These are phyloP conservation scores for Aspergillus proliferans DNA, from an alignment of 2,329 filamentous ascomycete genomes.

Conservation along the genomic window DNA sequence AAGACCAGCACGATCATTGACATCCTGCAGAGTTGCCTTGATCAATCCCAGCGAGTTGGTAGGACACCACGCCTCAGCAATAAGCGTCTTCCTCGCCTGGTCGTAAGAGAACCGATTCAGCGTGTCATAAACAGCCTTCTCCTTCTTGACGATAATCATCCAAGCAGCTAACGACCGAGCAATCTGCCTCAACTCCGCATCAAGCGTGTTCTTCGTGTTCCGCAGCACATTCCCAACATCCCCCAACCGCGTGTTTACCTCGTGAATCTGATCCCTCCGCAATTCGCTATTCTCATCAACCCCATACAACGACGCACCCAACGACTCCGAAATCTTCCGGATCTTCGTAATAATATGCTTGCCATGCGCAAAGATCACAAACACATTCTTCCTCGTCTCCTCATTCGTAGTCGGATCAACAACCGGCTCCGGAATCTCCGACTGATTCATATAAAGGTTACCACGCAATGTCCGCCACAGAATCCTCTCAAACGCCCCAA, in stretches of 20 bases:
- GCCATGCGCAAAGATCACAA: constrained; percentile 97
- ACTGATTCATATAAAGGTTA: constrained; percentile 99
- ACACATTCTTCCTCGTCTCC: constrained; percentile 91
- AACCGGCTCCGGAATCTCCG: constrained; percentile 90
- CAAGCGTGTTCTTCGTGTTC: constrained; percentile 91
- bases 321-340: constrained; percentile 95
- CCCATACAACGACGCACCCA: constrained; percentile 90
- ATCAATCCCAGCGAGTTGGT: constrained; percentile 85
- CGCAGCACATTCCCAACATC: constrained; percentile 87
- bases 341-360: constrained; percentile 99
- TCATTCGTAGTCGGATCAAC: constrained; percentile 91
- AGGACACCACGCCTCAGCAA: constrained; percentile 95
- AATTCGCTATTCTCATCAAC: constrained; percentile 97
- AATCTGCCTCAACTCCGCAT: constrained; percentile 89
- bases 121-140: constrained; percentile 95
- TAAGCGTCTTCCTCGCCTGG: constrained; percentile 87
- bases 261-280: constrained; percentile 89
- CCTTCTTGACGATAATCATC: constrained; percentile 97
- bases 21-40: constrained; percentile 88
- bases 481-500: constrained; percentile 93
- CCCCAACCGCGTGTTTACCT: constrained; percentile 87
- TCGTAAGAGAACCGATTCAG: constrained; percentile 97
- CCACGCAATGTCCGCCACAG: constrained; percentile 94
- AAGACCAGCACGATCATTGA: constrained; percentile 89
- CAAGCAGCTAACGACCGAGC: constrained; percentile 86